Evolutionary conservation across 1,139 yeast genomes (phyloP).

Genomic region (Casaregolazyma suthepensis): DNA sequence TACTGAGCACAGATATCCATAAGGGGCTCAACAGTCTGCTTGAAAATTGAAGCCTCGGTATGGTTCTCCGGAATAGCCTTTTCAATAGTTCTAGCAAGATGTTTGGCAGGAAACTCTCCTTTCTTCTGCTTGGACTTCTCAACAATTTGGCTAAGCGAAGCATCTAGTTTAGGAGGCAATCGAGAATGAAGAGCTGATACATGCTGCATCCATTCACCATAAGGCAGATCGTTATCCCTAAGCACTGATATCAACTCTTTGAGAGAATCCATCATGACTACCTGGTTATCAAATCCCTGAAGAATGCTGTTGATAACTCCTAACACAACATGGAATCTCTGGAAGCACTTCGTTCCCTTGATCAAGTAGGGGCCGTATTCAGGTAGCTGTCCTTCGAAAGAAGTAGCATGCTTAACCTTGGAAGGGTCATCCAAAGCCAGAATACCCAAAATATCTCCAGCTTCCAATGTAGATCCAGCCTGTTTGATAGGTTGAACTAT

Average conservation of each 20-base stretch:
- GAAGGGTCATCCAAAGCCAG: constrained; percentile 93
- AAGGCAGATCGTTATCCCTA: constrained; percentile 78
- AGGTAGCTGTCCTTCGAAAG: constrained; percentile 91
- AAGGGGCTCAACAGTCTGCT: constrained; percentile 65
- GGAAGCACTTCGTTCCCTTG: constrained; percentile 78
- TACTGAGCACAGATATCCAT: constrained; percentile 64
- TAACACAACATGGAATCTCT: constrained; percentile 57
- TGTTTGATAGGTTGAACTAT: constrained; percentile 87
- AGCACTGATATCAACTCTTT: constrained; percentile 65
- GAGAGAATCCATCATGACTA: constrained; percentile 78
- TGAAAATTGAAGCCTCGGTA: constrained; percentile 38
- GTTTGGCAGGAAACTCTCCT: constrained; percentile 92
- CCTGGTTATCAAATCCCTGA: constrained; percentile 91
- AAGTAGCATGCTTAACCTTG: constrained; percentile 93
- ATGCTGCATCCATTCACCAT: constrained; percentile 82
- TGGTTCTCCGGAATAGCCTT: constrained; percentile 49
- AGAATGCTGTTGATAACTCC: constrained; percentile 69
- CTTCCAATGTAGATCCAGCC: constrained; percentile 95
- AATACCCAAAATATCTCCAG: constrained; percentile 96
- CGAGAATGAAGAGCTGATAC: constrained; percentile 90
- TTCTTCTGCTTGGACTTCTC: constrained; percentile 53
- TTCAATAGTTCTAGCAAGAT: constrained; percentile 54
- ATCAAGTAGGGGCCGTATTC: constrained; percentile 77
- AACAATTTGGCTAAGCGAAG: constrained; percentile 55
- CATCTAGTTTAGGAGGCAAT: constrained; percentile 71